A percentile compares a stretch with the other conserved stretches of the same genome.
Evolutionary conservation across 345 rosid species (phyloP).

Genomic region (Arabis hirsuta): DNA sequence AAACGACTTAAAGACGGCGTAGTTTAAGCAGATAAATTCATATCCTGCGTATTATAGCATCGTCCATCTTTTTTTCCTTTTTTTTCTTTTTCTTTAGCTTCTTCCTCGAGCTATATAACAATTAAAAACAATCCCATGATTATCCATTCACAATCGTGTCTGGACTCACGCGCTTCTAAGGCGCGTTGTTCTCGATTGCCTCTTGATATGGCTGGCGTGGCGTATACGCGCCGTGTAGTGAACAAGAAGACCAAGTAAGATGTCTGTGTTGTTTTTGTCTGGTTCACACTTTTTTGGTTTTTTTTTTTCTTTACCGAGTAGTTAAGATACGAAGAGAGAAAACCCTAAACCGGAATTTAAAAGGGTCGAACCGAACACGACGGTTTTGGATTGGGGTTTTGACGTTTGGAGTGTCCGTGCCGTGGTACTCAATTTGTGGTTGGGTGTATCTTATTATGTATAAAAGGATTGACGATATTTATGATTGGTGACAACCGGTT

Average conservation of each 20-base stretch:
- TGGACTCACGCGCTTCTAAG: background rate
- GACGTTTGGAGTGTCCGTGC: too few species aligned
- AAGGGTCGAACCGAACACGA: too few species aligned
- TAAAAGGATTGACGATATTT: too few species aligned
- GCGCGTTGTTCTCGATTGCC: background rate
- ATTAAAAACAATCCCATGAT: slow-evolving; percentile 19
- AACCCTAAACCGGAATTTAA: too few species aligned
- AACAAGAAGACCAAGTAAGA: background rate
- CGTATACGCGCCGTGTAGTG: background rate
- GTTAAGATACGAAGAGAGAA: too few species aligned
- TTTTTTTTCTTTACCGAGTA: background rate
- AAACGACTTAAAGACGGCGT: slow-evolving; percentile 36
- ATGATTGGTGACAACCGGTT: too few species aligned
- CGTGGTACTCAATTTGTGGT: too few species aligned
- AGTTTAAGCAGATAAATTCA: slow-evolving; percentile 9
- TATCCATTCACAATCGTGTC: slow-evolving; percentile 28
- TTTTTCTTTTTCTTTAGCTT: too few species aligned
- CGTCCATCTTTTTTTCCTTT: background rate
- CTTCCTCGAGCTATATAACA: background rate
- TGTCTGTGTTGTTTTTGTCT: slow-evolving; percentile 5
- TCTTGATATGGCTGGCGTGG: background rate
- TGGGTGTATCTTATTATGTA: too few species aligned
- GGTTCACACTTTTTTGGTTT: background rate
- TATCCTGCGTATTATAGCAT: slow-evolving; percentile 24
- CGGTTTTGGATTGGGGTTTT: too few species aligned